Conservation (phyloP, 2,329 filamentous ascomycete genomes). For the Monilinia laxa region DNA sequence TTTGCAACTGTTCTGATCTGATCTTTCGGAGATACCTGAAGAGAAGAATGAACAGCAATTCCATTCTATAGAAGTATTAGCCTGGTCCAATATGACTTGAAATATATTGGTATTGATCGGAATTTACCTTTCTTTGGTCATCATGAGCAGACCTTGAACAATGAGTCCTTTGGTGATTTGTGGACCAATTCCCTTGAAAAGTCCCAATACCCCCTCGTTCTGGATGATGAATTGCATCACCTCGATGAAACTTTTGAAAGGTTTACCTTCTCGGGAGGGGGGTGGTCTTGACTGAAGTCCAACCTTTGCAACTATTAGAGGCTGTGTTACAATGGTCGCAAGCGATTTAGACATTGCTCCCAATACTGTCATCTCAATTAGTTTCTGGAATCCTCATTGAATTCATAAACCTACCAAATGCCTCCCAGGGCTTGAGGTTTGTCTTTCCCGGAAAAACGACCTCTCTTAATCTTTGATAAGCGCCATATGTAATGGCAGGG, state of each 20-base stretch:
- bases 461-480: slow-evolving; percentile 85
- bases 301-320: slow-evolving; percentile 96
- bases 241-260: slow-evolving; percentile 89
- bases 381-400: background rate
- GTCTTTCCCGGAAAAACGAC: slow-evolving; percentile 74
- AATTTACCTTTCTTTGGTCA: slow-evolving; percentile 89
- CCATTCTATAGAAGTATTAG: slow-evolving; percentile 59
- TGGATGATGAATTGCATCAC: slow-evolving; percentile 93
- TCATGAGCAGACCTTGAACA: slow-evolving; percentile 96
- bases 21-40: slow-evolving; percentile 77
- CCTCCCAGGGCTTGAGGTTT: slow-evolving; percentile 77
- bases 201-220: slow-evolving; percentile 76
- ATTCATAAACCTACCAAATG: slow-evolving; percentile 70
- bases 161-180: slow-evolving; percentile 91
- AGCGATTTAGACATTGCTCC: slow-evolving; percentile 90
- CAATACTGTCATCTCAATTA: slow-evolving; percentile 58
- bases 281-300: slow-evolving; percentile 93
- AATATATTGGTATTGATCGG: slow-evolving; percentile 3
- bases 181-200: slow-evolving; percentile 96
- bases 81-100: slow-evolving; percentile 4
- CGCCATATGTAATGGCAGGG: slow-evolving; percentile 95
- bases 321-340: slow-evolving; percentile 89
- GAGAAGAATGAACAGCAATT: slow-evolving; percentile 81
- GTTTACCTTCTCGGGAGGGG: slow-evolving; percentile 77
- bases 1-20: slow-evolving; percentile 67